Base-by-base conservation (phyloP, 768 basidiomycete species). In the Agaricus sinodeliciosus region DNA sequence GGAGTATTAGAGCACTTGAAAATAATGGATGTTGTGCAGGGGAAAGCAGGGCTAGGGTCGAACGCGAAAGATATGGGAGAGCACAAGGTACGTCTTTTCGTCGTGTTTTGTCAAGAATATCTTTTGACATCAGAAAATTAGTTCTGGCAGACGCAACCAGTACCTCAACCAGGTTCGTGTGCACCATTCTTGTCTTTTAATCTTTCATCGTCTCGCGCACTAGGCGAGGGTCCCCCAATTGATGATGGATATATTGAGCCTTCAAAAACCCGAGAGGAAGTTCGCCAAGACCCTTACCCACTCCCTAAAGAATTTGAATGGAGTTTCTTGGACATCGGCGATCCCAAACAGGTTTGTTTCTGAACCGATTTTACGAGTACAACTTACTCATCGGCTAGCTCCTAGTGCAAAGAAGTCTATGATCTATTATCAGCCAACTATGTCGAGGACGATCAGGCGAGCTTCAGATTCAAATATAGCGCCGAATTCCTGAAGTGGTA, bases 61-160 rank as follows among this genome's bases (percentile, higher is more conserved):
- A 85, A 85, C 60, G 83, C 79, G 61, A 90, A 92, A 71, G 80
- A 87, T 58, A 79, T 87, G 63, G 91, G 90, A 43, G 85, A 87
- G 64, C 92, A 96, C 64, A 95, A 94, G 76, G 94, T 91, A 59
- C 3, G 15, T 39, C 74, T 65, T 26, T 48, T 47, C 11, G 4
- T 48, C 52, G 25, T 39, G 40, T n/a, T 9, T 16, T 43, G 9
- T 28, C 13, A 45, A 25, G 3, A 18, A 9, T 15, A 19, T 43
- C 55, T 28, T 54, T 48, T 41, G 39, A 45, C 36, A 43, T 48
- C 28, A 19, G 59, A 37, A 51, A 9, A 55, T 19, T 61, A 92
- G 94, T 99, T 99, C 70, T 98, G 96, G 96, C 82, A 75, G 31
- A 98, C 95, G 5, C 96, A 99, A 67, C 96, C 96, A 3, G 96